Percentiles rank a stretch among this genome's conserved stretches.
Evolutionary conservation across 2,329 filamentous ascomycete genomes (phyloP).

Genomic region (Aureobasidium sp.): DNA sequence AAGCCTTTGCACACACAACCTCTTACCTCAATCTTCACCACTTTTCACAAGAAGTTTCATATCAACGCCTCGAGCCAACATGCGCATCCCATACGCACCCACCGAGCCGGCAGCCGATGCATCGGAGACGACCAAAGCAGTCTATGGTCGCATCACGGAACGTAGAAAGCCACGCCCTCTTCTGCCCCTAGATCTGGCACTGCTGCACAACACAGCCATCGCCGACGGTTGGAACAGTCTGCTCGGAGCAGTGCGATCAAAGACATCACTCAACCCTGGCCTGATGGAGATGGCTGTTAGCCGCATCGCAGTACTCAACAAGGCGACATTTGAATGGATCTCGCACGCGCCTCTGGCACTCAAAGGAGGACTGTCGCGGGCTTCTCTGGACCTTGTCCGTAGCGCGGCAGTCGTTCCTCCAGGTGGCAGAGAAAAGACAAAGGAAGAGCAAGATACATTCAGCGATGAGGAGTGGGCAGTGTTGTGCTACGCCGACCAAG

Average conservation of each 20-base stretch:
- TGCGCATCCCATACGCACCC: constrained; percentile 62
- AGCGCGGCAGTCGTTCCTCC: constrained; percentile 19
- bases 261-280: constrained; percentile 26
- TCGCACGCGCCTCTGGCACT: constrained; percentile 28
- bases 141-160: constrained; percentile 57
- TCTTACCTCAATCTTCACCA: neutral
- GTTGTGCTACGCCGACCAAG: constrained; percentile 29
- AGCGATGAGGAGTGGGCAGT: constrained; percentile 28
- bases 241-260: constrained; percentile 44
- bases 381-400: constrained; percentile 24
- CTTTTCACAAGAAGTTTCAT: neutral
- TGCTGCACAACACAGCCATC: constrained; percentile 66
- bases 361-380: constrained; percentile 25
- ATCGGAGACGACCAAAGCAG: constrained; percentile 38
- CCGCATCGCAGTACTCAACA: constrained; percentile 32
- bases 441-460: constrained; percentile 17
- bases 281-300: constrained; percentile 31
- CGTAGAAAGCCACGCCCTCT: constrained; percentile 64
- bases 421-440: constrained; percentile 11
- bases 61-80: constrained; percentile 28
- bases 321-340: constrained; percentile 32
- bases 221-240: constrained; percentile 71
- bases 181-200: constrained; percentile 66
- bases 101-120: constrained; percentile 48
- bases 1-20: neutral